Evolutionary conservation across 257 asterid species (phyloP).

Genomic region (Apocynum venetum): DNA sequence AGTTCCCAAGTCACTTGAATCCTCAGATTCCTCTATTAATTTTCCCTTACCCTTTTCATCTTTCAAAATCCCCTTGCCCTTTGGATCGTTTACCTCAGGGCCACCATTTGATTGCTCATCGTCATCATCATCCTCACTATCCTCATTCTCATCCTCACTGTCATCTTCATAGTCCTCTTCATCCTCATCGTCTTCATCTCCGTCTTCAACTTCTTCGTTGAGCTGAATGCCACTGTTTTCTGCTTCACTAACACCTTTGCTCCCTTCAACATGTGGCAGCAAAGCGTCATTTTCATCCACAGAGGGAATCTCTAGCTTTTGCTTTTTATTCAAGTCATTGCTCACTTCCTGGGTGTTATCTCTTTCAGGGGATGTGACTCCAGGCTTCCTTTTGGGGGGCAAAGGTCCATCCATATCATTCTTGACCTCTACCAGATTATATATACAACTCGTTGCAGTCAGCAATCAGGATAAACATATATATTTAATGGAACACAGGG

Average conservation of each 20-base stretch:
- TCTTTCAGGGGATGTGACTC: not conserved
- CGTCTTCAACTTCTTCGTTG: not conserved
- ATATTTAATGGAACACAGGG: not conserved
- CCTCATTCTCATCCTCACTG: not conserved
- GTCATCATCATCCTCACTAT: conserved; percentile 12
- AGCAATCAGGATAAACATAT: not conserved
- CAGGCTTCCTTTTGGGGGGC: conserved; percentile 11
- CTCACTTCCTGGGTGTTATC: conserved; percentile 1
- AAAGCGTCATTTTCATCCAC: not conserved
- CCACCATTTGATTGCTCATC: conserved; percentile 22
- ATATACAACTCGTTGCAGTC: not conserved
- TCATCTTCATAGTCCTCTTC: conserved; percentile 20
- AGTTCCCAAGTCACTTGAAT: conserved; percentile 24
- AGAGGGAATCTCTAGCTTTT: conserved; percentile 17
- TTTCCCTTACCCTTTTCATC: conserved; percentile 45
- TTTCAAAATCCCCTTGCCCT: conserved; percentile 36
- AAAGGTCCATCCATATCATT: conserved; percentile 5
- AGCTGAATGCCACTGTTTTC: conserved; percentile 7
- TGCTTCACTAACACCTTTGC: conserved; percentile 11
- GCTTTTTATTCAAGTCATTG: conserved; percentile 27
- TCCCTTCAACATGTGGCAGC: not conserved
- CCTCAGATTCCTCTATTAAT: conserved; percentile 33
- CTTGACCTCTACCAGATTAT: conserved; percentile 8
- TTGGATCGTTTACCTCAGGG: conserved; percentile 18
- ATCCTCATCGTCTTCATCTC: conserved; percentile 11